Evolutionary conservation across 305 asterid species (phyloP).

Genomic region (Fraxinus nigra): DNA sequence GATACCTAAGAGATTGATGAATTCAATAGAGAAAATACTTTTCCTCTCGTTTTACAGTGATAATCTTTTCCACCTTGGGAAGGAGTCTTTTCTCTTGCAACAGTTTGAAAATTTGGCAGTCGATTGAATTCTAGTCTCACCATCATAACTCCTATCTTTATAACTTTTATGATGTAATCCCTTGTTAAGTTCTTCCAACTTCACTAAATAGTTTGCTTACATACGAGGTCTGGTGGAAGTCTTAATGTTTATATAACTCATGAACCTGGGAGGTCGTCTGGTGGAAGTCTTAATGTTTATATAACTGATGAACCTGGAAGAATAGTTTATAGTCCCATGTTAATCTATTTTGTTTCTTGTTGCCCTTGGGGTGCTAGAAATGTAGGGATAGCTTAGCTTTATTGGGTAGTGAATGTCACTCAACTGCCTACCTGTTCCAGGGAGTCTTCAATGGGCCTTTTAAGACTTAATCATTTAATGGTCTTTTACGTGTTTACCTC

Average conservation of each 20-base stretch:
- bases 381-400: not conserved
- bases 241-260: too few relatives aligned
- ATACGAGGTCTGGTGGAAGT: not conserved
- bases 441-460: not conserved
- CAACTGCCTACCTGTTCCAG: not conserved
- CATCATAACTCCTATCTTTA: not conserved
- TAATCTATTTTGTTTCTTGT: not conserved
- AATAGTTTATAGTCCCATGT: not conserved
- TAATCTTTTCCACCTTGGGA: not conserved
- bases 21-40: too few relatives aligned
- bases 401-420: not conserved
- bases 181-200: not conserved
- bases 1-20: too few relatives aligned
- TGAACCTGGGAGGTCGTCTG: too few relatives aligned
- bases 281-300: not conserved
- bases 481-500: not conserved
- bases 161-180: not conserved
- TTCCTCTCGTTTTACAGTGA: not conserved
- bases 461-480: not conserved
- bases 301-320: not conserved
- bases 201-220: not conserved
- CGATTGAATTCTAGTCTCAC: not conserved
- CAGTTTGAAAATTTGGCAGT: not conserved
- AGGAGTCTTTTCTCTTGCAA: not conserved
- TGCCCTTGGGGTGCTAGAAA: not conserved